Evolutionary conservation across 495 filamentous ascomycete species (phyloP), one percentile per base, ranked within the genome.

Genomic region (Xanthoparmelia taractica): DNA sequence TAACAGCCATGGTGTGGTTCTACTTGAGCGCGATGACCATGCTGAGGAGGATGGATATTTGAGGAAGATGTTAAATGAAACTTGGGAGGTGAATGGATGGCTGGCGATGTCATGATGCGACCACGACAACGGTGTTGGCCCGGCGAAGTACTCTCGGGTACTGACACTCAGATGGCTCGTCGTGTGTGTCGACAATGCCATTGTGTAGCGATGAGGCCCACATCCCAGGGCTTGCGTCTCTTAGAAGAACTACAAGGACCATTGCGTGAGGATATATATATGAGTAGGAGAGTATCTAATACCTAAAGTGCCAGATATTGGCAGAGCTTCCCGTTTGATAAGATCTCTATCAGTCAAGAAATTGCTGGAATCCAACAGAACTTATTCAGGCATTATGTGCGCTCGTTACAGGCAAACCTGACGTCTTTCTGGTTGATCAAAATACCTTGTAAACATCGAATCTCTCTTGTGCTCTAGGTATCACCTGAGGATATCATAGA

Each of bases 101-200:
- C 4, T 54, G 27, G 17, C 50, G 29, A 54, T 7, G 50, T 54
- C 50, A 54, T 17, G 4, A 47, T 8, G 18, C 43, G 47, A 15
- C 50, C 29, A n/a, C 33, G 29, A 54, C 50, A 54, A 54, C 33
- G 50, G 50, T 54, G 50, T 54, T 54, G 27, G 33, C 47, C 12
- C 13, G 47, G 25, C 10, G 29, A 50, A 50, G 12, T 23, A 47
- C n/a, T n/a, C n/a, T n/a, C n/a, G n/a, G n/a, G n/a, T n/a, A n/a
- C n/a, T n/a, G n/a, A n/a, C n/a, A n/a, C n/a, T n/a, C n/a, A n/a
- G n/a, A n/a, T n/a, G n/a, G n/a, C n/a, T n/a, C n/a, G n/a, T n/a
- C n/a, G n/a, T n/a, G n/a, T 54, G 6, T 54, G 27, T 54, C 13
- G 29, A 54, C 29, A 33, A 54, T 54, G 50, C 50, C 27, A 54